phyloP scores from a whole-genome alignment of 1,139 yeast species.

The Debaryomyces sp. region DNA sequence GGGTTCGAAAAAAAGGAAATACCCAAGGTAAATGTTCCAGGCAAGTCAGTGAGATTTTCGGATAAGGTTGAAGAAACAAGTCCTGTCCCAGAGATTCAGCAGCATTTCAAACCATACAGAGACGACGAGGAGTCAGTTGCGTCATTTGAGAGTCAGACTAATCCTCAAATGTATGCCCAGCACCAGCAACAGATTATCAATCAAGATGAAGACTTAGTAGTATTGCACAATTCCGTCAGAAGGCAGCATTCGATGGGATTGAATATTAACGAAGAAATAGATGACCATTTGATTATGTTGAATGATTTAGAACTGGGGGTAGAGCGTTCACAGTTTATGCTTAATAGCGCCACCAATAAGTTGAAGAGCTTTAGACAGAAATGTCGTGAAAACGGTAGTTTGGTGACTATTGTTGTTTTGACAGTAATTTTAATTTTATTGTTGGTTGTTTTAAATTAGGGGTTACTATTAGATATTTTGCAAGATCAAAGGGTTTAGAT shows the following conservation, averaged over 20 bases:
- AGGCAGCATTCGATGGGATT: constrained; percentile 69
- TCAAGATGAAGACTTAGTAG: constrained; percentile 67
- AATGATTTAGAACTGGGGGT: constrained; percentile 73
- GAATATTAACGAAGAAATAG: constrained; percentile 66
- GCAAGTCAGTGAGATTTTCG: constrained; percentile 57
- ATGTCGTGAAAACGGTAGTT: constrained; percentile 70
- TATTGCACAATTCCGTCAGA: constrained; percentile 60
- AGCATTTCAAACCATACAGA: constrained; percentile 41
- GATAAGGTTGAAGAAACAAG: constrained; percentile 32
- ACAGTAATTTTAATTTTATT: constrained; percentile 60
- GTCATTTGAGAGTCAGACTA: constrained; percentile 33
- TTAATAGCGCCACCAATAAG: constrained; percentile 57
- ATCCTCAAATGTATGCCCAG: constrained; percentile 59
- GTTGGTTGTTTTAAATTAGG: constrained; percentile 58
- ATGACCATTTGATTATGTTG: constrained; percentile 66
- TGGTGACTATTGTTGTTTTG: constrained; percentile 68
- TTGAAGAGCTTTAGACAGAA: constrained; percentile 56
- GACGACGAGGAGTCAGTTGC: constrained; percentile 35
- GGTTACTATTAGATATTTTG: not conserved
- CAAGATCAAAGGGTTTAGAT: not conserved
- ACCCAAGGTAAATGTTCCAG: constrained; percentile 9
- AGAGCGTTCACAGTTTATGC: constrained; percentile 53
- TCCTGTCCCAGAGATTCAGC: not conserved
- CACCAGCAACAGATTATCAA: constrained; percentile 66
- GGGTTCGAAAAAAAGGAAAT: constrained; percentile 19